These are phyloP conservation scores for Larix sibirica DNA, from an alignment of 83 land plant genomes.

Conservation along the genomic window DNA sequence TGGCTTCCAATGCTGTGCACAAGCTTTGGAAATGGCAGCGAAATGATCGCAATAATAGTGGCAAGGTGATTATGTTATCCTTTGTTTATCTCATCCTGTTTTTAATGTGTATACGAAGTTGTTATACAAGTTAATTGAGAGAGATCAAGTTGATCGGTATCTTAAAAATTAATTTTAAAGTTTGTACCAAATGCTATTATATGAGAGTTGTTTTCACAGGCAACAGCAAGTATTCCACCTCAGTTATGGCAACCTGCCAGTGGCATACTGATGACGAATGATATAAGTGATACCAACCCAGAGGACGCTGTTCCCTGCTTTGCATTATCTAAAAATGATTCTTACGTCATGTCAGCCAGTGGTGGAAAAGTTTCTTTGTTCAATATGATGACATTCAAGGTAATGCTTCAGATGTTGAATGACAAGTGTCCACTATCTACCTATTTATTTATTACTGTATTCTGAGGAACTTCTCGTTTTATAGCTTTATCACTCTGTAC, in stretches of 20 bases:
- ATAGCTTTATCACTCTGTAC: neutral
- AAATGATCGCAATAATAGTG: slow-evolving; percentile 63
- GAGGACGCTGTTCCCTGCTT: slow-evolving; percentile 85
- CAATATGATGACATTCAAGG: slow-evolving; percentile 92
- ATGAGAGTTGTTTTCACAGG: slow-evolving; percentile 37
- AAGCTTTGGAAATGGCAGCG: slow-evolving; percentile 74
- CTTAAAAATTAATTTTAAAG: slow-evolving; percentile 12
- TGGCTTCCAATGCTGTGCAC: slow-evolving; percentile 84
- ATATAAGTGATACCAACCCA: slow-evolving; percentile 58
- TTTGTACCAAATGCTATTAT: neutral
- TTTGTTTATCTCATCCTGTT: neutral
- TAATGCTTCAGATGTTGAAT: slow-evolving; percentile 20
- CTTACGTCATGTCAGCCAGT: slow-evolving; percentile 91
- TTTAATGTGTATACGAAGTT: neutral
- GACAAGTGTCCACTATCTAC: neutral
- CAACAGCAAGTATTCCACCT: slow-evolving; percentile 65
- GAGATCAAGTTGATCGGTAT: slow-evolving; percentile 1
- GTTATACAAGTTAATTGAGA: neutral
- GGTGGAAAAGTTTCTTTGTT: slow-evolving; percentile 88
- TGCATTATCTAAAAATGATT: slow-evolving; percentile 91
- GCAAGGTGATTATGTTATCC: slow-evolving; percentile 47
- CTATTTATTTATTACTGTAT: neutral
- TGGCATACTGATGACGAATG: slow-evolving; percentile 90
- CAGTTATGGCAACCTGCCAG: slow-evolving; percentile 81
- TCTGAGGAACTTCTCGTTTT: neutral